phyloP scores from a whole-genome alignment of 441 rosid genomes.

The Melastoma candidum region DNA sequence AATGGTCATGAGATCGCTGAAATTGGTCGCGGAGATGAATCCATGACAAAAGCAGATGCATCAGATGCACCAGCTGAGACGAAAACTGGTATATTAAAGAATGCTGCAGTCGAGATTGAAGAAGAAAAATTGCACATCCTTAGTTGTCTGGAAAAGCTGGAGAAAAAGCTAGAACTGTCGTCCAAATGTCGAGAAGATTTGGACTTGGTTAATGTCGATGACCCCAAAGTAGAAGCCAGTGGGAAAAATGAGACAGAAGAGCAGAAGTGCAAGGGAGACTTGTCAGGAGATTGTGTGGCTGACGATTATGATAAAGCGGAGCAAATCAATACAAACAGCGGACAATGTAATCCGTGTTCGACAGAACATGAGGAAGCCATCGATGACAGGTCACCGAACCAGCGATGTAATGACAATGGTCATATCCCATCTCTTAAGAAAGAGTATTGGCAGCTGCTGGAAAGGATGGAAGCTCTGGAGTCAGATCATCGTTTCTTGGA shows the following conservation, averaged over 20 bases:
- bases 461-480: constrained; percentile 45
- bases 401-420: constrained; percentile 6
- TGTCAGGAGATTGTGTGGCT: constrained; percentile 1
- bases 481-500: constrained; percentile 45
- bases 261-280: constrained; percentile 4
- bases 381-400: constrained; percentile 3
- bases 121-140: constrained; percentile 41
- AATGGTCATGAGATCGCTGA: not conserved
- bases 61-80: constrained; percentile 11
- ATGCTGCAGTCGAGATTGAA: constrained; percentile 28
- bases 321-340: constrained; percentile 9
- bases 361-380: constrained; percentile 18
- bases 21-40: constrained; percentile 5
- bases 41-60: constrained; percentile 9
- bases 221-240: constrained; percentile 14
- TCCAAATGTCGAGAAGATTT: constrained; percentile 19
- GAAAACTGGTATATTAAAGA: constrained; percentile 12
- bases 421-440: constrained; percentile 18
- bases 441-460: constrained; percentile 32
- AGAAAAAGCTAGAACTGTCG: constrained; percentile 28
- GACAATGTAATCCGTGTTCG: constrained; percentile 6
- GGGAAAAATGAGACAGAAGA: not conserved
- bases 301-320: constrained; percentile 4
- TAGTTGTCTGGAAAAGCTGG: constrained; percentile 34
- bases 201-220: constrained; percentile 12